These are phyloP conservation scores for Mrakia blollopis DNA, from an alignment of 768 basidiomycete species.

Conservation along the genomic window DNA sequence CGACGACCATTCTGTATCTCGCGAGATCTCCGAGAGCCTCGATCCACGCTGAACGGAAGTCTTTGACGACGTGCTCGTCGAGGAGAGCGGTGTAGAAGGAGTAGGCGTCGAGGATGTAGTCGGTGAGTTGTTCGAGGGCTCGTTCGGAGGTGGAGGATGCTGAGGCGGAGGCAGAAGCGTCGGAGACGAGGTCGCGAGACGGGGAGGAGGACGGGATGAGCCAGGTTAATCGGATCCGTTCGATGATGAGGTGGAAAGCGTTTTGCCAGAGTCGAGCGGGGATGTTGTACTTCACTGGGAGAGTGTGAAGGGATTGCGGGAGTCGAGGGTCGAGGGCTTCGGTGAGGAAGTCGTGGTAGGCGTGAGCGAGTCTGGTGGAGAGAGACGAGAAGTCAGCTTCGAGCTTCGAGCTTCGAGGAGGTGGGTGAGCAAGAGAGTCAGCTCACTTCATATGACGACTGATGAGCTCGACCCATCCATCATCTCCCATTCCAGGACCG, in stretches of 20 bases:
- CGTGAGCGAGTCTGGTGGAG: slow-evolving; percentile 68
- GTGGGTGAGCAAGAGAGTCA: slow-evolving; percentile 4
- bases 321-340: slow-evolving; percentile 80
- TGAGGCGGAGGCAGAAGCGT: background rate
- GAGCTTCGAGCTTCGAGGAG: background rate
- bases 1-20: slow-evolving; percentile 90
- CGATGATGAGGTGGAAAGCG: slow-evolving; percentile 83
- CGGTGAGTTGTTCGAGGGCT: slow-evolving; percentile 85
- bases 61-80: slow-evolving; percentile 66
- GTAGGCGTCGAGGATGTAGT: slow-evolving; percentile 93
- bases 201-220: slow-evolving; percentile 48
- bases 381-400: background rate
- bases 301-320: slow-evolving; percentile 79
- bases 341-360: slow-evolving; percentile 79
- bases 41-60: slow-evolving; percentile 80
- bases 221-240: slow-evolving; percentile 80
- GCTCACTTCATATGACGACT: slow-evolving; percentile 74
- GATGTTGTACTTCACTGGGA: slow-evolving; percentile 93
- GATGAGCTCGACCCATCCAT: slow-evolving; percentile 48
- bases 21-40: slow-evolving; percentile 96
- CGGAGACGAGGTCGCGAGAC: slow-evolving; percentile 12
- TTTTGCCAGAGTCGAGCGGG: slow-evolving; percentile 88
- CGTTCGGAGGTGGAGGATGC: slow-evolving; percentile 41
- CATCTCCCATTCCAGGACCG: slow-evolving; percentile 37
- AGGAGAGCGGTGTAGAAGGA: slow-evolving; percentile 84